These are phyloP conservation scores for Nicotiana obtusifolia DNA, from an alignment of 257 asterid genomes.

Conservation along the genomic window DNA sequence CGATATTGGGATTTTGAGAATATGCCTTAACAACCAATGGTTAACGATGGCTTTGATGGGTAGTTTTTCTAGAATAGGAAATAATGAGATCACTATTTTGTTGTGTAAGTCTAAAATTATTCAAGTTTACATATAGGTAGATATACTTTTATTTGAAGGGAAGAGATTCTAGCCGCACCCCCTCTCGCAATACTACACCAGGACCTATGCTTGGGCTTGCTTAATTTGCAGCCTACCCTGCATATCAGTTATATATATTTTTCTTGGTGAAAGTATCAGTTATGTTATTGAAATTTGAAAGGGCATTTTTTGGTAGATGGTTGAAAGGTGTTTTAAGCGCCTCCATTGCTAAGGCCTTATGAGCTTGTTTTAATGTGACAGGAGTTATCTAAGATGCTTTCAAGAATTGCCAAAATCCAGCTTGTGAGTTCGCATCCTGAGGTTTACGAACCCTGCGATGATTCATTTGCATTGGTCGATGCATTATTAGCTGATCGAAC, in stretches of 20 bases:
- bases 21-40: too few species aligned
- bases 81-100: too few species aligned
- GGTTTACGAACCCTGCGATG: slow-evolving; percentile 97
- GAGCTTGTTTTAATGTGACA: slow-evolving; percentile 2
- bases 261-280: neutral
- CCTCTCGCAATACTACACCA: neutral
- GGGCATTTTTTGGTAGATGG: neutral
- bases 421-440: slow-evolving; percentile 88
- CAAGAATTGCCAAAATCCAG: slow-evolving; percentile 55
- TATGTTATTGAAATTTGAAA: neutral
- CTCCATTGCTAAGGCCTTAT: neutral
- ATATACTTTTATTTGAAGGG: neutral
- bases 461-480: slow-evolving; percentile 85
- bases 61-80: too few species aligned
- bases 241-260: neutral
- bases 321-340: neutral
- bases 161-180: neutral
- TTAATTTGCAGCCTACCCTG: neutral
- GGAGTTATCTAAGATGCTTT: slow-evolving; percentile 35
- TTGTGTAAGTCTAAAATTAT: neutral
- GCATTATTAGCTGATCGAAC: slow-evolving; percentile 84
- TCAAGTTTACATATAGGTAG: neutral
- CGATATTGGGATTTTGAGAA: too few species aligned
- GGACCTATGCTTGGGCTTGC: neutral
- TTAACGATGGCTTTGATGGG: too few species aligned